A percentile compares a stretch with the other conserved stretches of the same genome.
These are phyloP conservation scores for Xylona heveae DNA, from an alignment of 495 filamentous ascomycete species.

Conservation along the genomic window DNA sequence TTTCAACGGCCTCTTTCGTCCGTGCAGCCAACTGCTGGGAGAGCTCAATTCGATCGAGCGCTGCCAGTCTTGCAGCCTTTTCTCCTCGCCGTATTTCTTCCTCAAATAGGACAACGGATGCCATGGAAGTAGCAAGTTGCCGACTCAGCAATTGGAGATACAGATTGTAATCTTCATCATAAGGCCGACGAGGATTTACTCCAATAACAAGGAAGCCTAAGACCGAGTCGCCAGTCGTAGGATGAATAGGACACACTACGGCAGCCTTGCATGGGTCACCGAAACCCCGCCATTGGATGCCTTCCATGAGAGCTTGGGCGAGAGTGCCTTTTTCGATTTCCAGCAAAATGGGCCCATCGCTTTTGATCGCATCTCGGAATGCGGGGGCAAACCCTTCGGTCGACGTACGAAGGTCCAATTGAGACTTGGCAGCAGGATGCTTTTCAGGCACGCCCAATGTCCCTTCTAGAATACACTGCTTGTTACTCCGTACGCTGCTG, in stretches of 20 bases:
- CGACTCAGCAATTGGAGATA: constrained; percentile 48
- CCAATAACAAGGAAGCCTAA: constrained; percentile 51
- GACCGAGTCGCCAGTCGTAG: constrained; percentile 37
- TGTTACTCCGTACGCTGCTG: constrained; percentile 27
- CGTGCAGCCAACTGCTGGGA: constrained; percentile 41
- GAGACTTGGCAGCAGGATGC: constrained; percentile 28
- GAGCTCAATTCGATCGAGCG: constrained; percentile 40
- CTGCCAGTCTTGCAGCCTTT: constrained; percentile 40
- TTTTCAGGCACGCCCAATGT: constrained; percentile 36
- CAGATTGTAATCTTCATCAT: constrained; percentile 46
- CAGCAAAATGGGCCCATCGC: constrained; percentile 32
- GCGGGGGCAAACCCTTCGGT: constrained; percentile 41
- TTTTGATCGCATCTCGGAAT: constrained; percentile 45
- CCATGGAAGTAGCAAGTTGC: constrained; percentile 47
- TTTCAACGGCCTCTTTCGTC: constrained; percentile 46
- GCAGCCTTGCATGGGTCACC: constrained; percentile 39
- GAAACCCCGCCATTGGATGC: constrained; percentile 40
- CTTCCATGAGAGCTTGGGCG: constrained; percentile 32
- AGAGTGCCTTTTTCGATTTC: constrained; percentile 34
- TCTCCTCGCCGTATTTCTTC: constrained; percentile 50
- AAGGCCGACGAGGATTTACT: constrained; percentile 43
- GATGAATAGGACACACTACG: constrained; percentile 48
- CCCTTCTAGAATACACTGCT: constrained; percentile 36
- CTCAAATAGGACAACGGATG: constrained; percentile 50
- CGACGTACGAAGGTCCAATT: constrained; percentile 35